phyloP scores from a whole-genome alignment of 2,329 filamentous ascomycete species.

The Gaeumannomyces tritici region DNA sequence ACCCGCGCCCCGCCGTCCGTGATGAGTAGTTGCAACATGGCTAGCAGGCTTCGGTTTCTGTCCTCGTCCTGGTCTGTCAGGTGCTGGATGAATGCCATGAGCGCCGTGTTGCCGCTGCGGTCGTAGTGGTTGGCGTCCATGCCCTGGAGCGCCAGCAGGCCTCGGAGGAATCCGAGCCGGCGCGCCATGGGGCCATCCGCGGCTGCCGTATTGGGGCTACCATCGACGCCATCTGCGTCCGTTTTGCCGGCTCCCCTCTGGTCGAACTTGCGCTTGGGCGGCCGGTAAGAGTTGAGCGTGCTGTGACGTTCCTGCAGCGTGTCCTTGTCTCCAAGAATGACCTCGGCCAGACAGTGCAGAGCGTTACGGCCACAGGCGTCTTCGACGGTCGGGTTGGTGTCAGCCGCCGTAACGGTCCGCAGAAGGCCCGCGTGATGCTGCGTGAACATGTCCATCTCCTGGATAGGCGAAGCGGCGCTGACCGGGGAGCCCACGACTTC shows the following conservation, averaged over 20 bases:
- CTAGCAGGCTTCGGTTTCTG: conserved; percentile 29
- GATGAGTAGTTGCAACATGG: conserved; percentile 34
- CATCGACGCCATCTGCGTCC: conserved; percentile 11
- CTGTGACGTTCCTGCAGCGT: conserved; percentile 25
- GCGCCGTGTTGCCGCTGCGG: conserved; percentile 38
- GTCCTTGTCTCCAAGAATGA: conserved; percentile 28
- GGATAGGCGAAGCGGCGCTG: not conserved
- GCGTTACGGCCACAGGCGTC: conserved; percentile 42
- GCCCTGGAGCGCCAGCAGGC: conserved; percentile 24
- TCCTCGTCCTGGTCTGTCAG: conserved; percentile 42
- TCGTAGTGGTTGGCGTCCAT: conserved; percentile 46
- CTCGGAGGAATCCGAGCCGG: conserved; percentile 16
- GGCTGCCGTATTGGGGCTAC: not conserved
- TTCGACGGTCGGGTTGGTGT: conserved; percentile 22
- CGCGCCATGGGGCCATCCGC: conserved; percentile 12
- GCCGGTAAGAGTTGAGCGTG: conserved; percentile 14
- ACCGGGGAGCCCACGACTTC: conserved; percentile 6
- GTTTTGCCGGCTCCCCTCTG: conserved; percentile 16
- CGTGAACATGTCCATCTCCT: not conserved
- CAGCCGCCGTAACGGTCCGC: conserved; percentile 23
- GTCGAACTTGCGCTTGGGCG: conserved; percentile 28
- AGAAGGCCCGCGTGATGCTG: conserved; percentile 18
- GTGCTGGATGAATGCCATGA: conserved; percentile 44
- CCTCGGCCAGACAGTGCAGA: conserved; percentile 48
- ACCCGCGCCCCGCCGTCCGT: conserved; percentile 29